Evolutionary conservation across 768 basidiomycete species (phyloP), one percentile per base, ranked within the genome.

Genomic region (Cubamyces sp.): DNA sequence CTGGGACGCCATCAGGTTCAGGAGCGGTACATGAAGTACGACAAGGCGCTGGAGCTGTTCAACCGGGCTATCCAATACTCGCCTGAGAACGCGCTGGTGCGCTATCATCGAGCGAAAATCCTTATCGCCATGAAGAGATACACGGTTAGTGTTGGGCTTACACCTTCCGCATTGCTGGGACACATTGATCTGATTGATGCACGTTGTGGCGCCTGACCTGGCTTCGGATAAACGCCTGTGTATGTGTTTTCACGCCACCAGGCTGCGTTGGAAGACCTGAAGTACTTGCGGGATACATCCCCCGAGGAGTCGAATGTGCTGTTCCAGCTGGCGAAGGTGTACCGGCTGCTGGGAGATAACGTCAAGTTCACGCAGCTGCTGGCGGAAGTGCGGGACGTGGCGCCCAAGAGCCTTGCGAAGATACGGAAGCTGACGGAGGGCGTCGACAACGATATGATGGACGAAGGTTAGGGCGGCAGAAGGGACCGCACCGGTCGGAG

Each of bases 231-330:
- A 39, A 39, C 53, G 53, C 47, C 8, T 23, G 53, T 25, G 55
- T 34, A 26, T 40, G 5, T 41, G 28, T 18, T 52, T 25, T 18
- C 23, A 21, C 46, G 28, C 30, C 42, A 56, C 65, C 78, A 97
- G 95, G 79, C 80, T 45, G 96, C 96, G 19, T 83, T 94, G 46
- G 74, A 82, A 62, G 92, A 95, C 74, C 82, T 98, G 72, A 87
- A 94, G 76, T 78, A 81, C 62, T 84, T 99, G 54, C 84, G 88
- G 67, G 87, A 86, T 73, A 79, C 86, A 64, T 92, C 95, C 39
- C 96, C 96, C 7, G 93, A 95, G 71, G 97, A 99, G 79, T 90
- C 95, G 56, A 98, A 98, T 77, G 92, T 98, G 59, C 86, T 96
- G 61, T 97, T 97, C 84, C 89, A 98, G 75, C 85, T 99, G 18